phyloP scores from a whole-genome alignment of 352 stramenopile species.

The Hyaloperonospora brassicae region DNA sequence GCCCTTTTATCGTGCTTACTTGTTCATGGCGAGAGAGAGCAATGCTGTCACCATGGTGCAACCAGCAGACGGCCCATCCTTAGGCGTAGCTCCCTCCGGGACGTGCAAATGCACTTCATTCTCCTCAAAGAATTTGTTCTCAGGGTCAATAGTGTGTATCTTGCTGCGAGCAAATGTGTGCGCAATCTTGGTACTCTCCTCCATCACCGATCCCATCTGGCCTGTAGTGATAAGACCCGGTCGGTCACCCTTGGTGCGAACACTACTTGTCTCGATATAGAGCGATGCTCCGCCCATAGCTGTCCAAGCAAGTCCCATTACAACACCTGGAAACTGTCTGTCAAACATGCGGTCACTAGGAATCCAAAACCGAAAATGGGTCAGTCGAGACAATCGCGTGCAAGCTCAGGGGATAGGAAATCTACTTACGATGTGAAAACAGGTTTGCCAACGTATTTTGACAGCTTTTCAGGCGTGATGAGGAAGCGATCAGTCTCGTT shows the following conservation, averaged over 20 bases:
- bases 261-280: slow-evolving; percentile 95
- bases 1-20: slow-evolving; percentile 35
- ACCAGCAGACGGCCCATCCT: slow-evolving; percentile 96
- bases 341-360: slow-evolving; percentile 94
- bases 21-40: slow-evolving; percentile 91
- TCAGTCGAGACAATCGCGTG: slow-evolving; percentile 2
- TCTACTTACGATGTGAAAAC: slow-evolving; percentile 90
- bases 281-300: slow-evolving; percentile 95
- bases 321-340: slow-evolving; percentile 88
- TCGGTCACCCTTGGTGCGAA: slow-evolving; percentile 58
- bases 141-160: slow-evolving; percentile 48
- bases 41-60: slow-evolving; percentile 97
- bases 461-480: slow-evolving; percentile 91
- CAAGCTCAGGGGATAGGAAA: background rate
- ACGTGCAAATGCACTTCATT: slow-evolving; percentile 97
- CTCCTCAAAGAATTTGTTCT: slow-evolving; percentile 93
- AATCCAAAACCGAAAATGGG: slow-evolving; percentile 2
- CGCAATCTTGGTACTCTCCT: slow-evolving; percentile 96
- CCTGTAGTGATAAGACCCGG: slow-evolving; percentile 85
- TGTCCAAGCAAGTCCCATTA: slow-evolving; percentile 99
- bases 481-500: slow-evolving; percentile 68
- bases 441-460: slow-evolving; percentile 97
- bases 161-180: slow-evolving; percentile 89
- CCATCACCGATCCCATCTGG: slow-evolving; percentile 97
- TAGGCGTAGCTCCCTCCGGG: slow-evolving; percentile 96